phyloP scores from a whole-genome alignment of 1,284 basidiomycete species.

The Porogramme epimiltina region DNA sequence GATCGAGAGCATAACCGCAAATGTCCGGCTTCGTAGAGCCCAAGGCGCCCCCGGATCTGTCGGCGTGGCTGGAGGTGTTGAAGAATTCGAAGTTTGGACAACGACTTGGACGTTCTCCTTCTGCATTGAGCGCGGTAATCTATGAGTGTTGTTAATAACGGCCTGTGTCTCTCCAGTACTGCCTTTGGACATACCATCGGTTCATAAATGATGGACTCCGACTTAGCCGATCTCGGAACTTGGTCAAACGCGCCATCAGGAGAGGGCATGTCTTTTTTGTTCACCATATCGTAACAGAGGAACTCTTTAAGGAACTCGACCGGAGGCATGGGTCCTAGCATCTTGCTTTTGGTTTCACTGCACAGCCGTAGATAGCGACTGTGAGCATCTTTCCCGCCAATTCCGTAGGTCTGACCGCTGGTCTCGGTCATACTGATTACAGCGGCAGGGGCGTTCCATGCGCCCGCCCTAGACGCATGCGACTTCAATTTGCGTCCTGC shows the following conservation, averaged over 20 bases:
- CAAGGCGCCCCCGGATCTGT: neutral
- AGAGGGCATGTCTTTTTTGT: neutral
- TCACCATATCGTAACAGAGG: neutral
- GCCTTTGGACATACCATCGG: neutral
- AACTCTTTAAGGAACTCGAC: neutral
- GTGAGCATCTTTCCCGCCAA: neutral
- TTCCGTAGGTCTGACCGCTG: slow-evolving; percentile 3
- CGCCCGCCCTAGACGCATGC: neutral
- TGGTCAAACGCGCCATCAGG: neutral
- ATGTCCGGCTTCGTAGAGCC: slow-evolving; percentile 10
- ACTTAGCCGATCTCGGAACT: neutral
- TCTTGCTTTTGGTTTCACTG: neutral
- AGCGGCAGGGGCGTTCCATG: neutral
- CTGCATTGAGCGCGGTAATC: slow-evolving; percentile 3
- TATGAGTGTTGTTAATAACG: neutral
- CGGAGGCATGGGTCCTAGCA: neutral
- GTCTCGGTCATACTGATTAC: slow-evolving; percentile 2
- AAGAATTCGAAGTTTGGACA: slow-evolving; percentile 13
- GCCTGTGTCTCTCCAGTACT: neutral
- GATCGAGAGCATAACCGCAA: neutral
- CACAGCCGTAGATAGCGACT: neutral
- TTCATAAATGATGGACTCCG: neutral
- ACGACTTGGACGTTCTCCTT: neutral
- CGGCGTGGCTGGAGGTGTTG: neutral
- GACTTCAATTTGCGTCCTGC: too few relatives aligned